Percentiles rank a stretch among this genome's conserved stretches.
These are phyloP conservation scores for Ceratobasidium sp. DNA, from an alignment of 1,284 basidiomycete genomes.

Conservation along the genomic window DNA sequence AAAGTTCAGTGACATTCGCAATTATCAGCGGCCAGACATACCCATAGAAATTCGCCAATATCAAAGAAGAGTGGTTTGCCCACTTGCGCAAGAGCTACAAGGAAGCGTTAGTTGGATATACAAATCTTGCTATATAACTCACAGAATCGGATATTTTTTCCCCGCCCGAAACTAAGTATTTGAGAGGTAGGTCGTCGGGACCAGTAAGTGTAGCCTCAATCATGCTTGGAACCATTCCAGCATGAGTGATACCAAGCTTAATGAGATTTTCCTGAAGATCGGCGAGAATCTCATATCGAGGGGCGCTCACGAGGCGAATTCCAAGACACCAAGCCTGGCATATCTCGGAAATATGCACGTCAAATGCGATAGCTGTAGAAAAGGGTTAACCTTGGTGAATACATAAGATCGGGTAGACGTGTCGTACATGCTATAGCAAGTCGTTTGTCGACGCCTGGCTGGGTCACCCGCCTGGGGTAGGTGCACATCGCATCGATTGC, in stretches of 20 bases:
- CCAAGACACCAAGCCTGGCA: conserved; percentile 63
- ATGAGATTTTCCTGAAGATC: conserved; percentile 63
- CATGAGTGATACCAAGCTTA: conserved; percentile 64
- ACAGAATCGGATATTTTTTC: conserved; percentile 70
- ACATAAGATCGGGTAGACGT: conserved; percentile 50
- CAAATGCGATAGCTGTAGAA: conserved; percentile 63
- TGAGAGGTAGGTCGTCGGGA: conserved; percentile 55
- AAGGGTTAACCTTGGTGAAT: background rate
- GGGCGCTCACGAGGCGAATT: conserved; percentile 63
- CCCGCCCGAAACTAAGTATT: conserved; percentile 66
- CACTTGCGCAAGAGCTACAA: conserved; percentile 66
- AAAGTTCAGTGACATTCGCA: background rate
- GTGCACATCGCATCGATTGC: conserved; percentile 62
- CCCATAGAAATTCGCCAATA: conserved; percentile 67
- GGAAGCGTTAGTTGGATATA: conserved; percentile 8
- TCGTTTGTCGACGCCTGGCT: conserved; percentile 58
- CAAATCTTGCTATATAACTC: conserved; percentile 48
- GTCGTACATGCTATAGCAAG: conserved; percentile 63
- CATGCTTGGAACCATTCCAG: conserved; percentile 68
- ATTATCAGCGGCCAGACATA: conserved; percentile 53
- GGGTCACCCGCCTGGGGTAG: conserved; percentile 55
- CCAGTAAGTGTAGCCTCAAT: conserved; percentile 67
- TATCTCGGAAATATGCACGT: conserved; percentile 66
- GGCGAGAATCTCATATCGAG: conserved; percentile 63
- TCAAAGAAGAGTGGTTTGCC: conserved; percentile 63